Percentiles rank a stretch among this genome's conserved stretches.
Conservation (phyloP, 2,329 filamentous ascomycete species). For the Colletotrichum sp. region DNA sequence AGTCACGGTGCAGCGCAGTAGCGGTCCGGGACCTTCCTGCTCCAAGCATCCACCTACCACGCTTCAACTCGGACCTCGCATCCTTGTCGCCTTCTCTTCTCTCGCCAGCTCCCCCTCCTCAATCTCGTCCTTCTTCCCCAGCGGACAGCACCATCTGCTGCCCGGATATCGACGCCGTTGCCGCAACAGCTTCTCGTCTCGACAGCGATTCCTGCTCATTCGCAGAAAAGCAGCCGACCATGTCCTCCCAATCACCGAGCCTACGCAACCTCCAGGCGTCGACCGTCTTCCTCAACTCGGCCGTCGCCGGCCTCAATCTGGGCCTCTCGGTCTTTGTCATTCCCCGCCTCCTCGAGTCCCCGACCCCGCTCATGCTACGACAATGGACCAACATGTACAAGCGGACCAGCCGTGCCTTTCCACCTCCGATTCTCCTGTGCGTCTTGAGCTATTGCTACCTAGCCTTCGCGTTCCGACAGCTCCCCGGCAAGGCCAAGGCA, state of each 20-base stretch:
- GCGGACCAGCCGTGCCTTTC: conserved; percentile 42
- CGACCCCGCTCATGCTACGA: conserved; percentile 56
- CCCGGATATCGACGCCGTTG: background rate
- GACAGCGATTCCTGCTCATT: background rate
- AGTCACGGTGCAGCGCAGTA: background rate
- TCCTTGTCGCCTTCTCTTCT: background rate
- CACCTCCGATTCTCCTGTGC: conserved; percentile 42
- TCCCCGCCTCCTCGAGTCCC: conserved; percentile 60
- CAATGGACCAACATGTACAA: conserved; percentile 57
- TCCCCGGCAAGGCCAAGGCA: conserved; percentile 39
- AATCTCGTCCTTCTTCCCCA: background rate
- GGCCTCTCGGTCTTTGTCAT: conserved; percentile 48
- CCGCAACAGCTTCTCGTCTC: background rate
- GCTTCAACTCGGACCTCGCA: background rate
- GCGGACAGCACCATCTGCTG: background rate
- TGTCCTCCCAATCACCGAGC: background rate
- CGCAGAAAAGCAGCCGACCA: background rate
- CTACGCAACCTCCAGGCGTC: conserved; percentile 53
- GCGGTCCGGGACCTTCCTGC: background rate
- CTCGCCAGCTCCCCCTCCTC: background rate
- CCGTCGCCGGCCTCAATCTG: conserved; percentile 42
- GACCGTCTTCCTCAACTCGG: conserved; percentile 55
- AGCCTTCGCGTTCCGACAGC: conserved; percentile 35
- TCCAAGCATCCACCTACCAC: background rate
- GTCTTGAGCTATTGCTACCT: conserved; percentile 50